Base-by-base conservation (phyloP, 192 early-diverging fungal genomes). In the Dissophora globulifera region DNA sequence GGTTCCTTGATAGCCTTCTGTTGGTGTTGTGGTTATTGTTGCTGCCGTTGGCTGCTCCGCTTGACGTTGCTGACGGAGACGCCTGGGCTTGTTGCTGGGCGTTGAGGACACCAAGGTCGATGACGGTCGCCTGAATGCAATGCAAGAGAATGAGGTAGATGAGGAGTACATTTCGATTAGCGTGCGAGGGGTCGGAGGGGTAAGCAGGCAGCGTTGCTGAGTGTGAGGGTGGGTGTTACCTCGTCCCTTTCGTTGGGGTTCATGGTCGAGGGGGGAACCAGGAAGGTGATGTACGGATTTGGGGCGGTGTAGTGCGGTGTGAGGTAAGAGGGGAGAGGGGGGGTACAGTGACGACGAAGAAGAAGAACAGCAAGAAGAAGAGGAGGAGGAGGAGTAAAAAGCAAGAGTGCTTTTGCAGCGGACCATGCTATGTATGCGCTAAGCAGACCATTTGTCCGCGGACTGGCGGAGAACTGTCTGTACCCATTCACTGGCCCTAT, bases 31-130 rank as follows among this genome's bases (percentile, higher is more conserved):
- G 6, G 52, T 32, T 64, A 17, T 55, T 65, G 26, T 30, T 25
- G 53, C 41, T 47, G 53, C 30, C 41, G 19, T 15, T 19, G 64
- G 25, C 15, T 43, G 42, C 17, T 11, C 41, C 40, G 12, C 33
- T 42, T n/a, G 54, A 8, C 6, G 52, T 47, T 65, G 62, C 29
- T 55, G 41, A 17, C 33, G 50, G n/a, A n/a, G n/a, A n/a, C n/a
- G n/a, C n/a, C 15, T 45, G 58, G 17, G 19, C 13, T 29, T 31
- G 35, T 27, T 31, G 62, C 27, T 62, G 52, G 6, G 51, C 29
- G 50, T 62, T 61, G 29, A 70, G 53, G 42, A 46, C 30, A 8
- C 56, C 59, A n/a, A 70, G 52, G 68, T 70, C 68, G 41, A 70
- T 32, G 16, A 70, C 59, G 4, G 68, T 47, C 19, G 61, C 64